A percentile compares a stretch with the other conserved stretches of the same genome.
phyloP scores from a whole-genome alignment of 2,329 filamentous ascomycete species.

The Cytospora leucostoma region DNA sequence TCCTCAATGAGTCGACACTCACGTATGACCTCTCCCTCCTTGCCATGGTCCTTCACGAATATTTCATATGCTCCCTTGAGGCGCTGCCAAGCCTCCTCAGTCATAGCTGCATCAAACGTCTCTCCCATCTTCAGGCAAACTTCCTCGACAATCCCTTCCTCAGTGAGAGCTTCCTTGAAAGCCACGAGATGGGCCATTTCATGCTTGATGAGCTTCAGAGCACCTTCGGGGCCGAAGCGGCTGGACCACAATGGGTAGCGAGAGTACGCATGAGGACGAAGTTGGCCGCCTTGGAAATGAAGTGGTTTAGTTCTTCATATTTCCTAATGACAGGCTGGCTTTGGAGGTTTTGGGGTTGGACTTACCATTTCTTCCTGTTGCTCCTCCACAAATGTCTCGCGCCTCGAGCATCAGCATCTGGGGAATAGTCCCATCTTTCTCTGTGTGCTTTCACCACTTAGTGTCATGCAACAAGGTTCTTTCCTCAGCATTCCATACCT shows the following conservation, averaged over 20 bases:
- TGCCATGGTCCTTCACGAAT: constrained; percentile 35
- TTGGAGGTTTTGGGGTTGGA: background rate
- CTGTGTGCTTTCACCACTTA: constrained; percentile 26
- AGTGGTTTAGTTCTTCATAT: background rate
- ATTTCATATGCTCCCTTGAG: constrained; percentile 34
- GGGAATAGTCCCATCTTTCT: constrained; percentile 24
- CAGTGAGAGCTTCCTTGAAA: constrained; percentile 22
- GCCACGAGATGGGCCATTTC: constrained; percentile 35
- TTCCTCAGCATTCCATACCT: background rate
- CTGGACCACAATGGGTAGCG: constrained; percentile 35
- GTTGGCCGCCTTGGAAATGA: constrained; percentile 26
- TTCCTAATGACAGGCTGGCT: background rate
- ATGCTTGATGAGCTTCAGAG: constrained; percentile 35
- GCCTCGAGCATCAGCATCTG: constrained; percentile 29
- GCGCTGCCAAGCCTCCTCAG: constrained; percentile 35
- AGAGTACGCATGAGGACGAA: constrained; percentile 34
- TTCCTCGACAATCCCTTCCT: constrained; percentile 34
- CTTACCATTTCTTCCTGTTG: constrained; percentile 33
- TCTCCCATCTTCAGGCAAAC: constrained; percentile 35
- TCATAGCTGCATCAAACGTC: constrained; percentile 39
- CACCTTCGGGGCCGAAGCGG: constrained; percentile 34
- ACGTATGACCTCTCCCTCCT: constrained; percentile 34
- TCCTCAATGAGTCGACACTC: constrained; percentile 31
- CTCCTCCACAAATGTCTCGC: constrained; percentile 29
- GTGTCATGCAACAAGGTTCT: background rate